Base-by-base conservation (phyloP, 2,329 filamentous ascomycete genomes). In the Aaosphaeria arxii region DNA sequence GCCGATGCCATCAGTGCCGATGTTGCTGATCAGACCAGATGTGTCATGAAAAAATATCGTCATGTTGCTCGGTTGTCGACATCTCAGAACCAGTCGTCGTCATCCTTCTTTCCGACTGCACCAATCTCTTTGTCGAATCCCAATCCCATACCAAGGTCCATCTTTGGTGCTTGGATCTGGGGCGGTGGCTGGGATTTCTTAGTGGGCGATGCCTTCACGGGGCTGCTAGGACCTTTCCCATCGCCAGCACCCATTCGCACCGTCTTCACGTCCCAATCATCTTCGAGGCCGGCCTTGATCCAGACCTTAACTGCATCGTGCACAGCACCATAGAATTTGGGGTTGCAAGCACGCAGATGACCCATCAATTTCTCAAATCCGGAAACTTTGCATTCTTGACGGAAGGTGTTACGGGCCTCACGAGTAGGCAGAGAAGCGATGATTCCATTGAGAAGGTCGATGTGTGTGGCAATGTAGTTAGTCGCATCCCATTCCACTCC, bases 401-500 rank as follows among this genome's bases (percentile, higher is more conserved):
- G 87, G 7, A 97, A 79, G 1, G 73, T 67, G 70, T 96, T 96
- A 50, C 94, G 88, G 49, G 88, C 85, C 28, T 80, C 71, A 2
- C 67, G 59, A 0, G 85, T 86, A 1, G 89, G 86, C 1, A 94
- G 81, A 49, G 87, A 92, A 1, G 92, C 89, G 48, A 97, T 74
- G 48, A 97, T 83, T 30, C 90, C 92, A 63, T 97, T 99, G 60
- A 97, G 74, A 7, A 99, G 84, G 63, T 97, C 94, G 7, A 99
- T 79, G 63, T 99, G 92, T 0, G 88, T 89, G 13, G 92, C 90
- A 7, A 97, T 79, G 67, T 97, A 97, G 71, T 96, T 96, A 7
- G 94, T 97, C 3, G 94, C 94, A 66, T 97, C 94, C 94, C 94
- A 97, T 71, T 99, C 94, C 7, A 97, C 94, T 46, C 94, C 92